These are phyloP conservation scores for Lyophyllum shimeji DNA, from an alignment of 768 basidiomycete genomes.

Conservation along the genomic window DNA sequence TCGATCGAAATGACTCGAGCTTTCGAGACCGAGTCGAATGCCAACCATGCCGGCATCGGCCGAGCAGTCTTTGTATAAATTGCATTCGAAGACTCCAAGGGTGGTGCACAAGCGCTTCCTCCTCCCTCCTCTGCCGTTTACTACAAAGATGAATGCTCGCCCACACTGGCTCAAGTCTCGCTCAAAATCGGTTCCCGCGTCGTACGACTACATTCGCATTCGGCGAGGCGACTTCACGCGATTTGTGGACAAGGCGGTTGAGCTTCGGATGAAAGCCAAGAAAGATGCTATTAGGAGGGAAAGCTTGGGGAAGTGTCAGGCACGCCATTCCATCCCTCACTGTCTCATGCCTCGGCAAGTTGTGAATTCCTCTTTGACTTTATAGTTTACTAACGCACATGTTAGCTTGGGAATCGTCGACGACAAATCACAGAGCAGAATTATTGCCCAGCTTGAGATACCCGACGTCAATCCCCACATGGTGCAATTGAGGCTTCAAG, in stretches of 20 bases:
- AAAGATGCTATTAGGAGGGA: background rate
- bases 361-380: background rate
- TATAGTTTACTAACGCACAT: conserved; percentile 1
- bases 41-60: background rate
- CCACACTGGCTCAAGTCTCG: background rate
- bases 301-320: background rate
- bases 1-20: conserved; percentile 10
- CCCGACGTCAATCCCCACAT: conserved; percentile 41
- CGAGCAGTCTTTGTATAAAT: conserved; percentile 1
- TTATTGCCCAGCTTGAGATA: conserved; percentile 41
- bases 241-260: background rate
- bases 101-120: background rate
- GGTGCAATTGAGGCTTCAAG: conserved; percentile 32
- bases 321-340: background rate
- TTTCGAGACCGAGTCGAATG: background rate
- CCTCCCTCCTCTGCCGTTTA: background rate
- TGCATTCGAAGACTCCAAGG: background rate
- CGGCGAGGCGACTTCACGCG: background rate
- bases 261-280: conserved; percentile 3
- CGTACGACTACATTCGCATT: background rate
- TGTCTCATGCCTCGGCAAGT: conserved; percentile 20
- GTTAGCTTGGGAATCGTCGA: conserved; percentile 44
- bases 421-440: conserved; percentile 30
- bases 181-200: conserved; percentile 7
- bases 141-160: conserved; percentile 5